Evolutionary conservation across 768 basidiomycete genomes (phyloP), one percentile per base, ranked within the genome.

Genomic region (Ramaria sp.): DNA sequence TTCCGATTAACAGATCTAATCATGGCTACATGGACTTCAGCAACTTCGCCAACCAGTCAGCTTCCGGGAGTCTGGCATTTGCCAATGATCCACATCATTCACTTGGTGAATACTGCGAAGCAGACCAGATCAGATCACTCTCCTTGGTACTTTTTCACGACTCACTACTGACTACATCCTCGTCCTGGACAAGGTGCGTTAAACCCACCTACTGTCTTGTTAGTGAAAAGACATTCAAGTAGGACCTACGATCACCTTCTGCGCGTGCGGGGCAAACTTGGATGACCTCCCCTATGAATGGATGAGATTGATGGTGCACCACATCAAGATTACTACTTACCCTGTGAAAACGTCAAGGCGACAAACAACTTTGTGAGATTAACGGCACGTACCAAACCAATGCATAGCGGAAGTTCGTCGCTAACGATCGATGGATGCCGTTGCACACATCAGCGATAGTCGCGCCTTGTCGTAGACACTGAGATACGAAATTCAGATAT

Each of bases 361-460:
- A 9, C 43, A 49, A 30, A 37, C 16, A 57, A 15, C 22, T 22
- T 25, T n/a, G 15, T 25, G 34, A 50, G 24, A 52, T 25, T 3
- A 57, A 50, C 3, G 18, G 36, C 38, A 50, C 18, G 69, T 62
- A 88, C 88, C 94, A 99, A 50, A 98, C 88, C 55, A 97, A 81
- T 8, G 82, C 93, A 68, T 95, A 96, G 58, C 89, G 85, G 75
- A 97, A 96, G 64, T 97, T 92, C 1, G 84, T 73, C 2, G 85
- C 88, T 16, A 99, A 75, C 16, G 88, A 88, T 52, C 91, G 78
- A 69, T 96, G 94, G 48, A 96, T 88, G 48, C 89, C 88, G 64
- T 92, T 84, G 68, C 94, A 97, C 16, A 95, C 92, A 61, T 82
- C 79, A 85, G 97, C 94, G 49, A 98, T 86, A 3, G 90, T 93